Conservation (phyloP, 1,284 basidiomycete species). For the Coniferiporia sulphurascens region DNA sequence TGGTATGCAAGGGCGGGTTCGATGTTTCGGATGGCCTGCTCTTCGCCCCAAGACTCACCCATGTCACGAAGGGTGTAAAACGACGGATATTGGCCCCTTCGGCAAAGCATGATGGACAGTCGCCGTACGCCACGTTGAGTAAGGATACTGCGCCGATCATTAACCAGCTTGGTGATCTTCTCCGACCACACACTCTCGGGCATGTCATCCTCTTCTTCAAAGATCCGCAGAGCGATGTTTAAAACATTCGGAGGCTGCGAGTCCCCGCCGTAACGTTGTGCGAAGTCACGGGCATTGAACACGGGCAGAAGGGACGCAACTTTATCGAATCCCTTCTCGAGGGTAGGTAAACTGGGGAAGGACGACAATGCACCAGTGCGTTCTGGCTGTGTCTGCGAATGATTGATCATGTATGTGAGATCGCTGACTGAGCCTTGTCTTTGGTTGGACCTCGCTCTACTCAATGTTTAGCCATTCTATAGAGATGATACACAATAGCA, state of each 20-base stretch:
- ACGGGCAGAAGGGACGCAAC: slow-evolving; percentile 63
- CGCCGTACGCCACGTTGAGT: slow-evolving; percentile 81
- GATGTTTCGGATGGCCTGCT: slow-evolving; percentile 95
- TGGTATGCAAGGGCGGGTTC: slow-evolving; percentile 99
- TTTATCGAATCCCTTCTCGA: slow-evolving; percentile 72
- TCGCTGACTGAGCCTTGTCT: slow-evolving; percentile 90
- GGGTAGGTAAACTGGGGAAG: slow-evolving; percentile 71
- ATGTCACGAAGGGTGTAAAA: slow-evolving; percentile 90
- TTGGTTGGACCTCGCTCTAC: slow-evolving; percentile 30
- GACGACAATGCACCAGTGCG: slow-evolving; percentile 88
- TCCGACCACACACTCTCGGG: slow-evolving; percentile 77
- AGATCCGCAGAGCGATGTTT: slow-evolving; percentile 88
- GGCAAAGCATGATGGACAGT: slow-evolving; percentile 89
- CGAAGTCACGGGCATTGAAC: slow-evolving; percentile 70
- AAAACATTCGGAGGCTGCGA: slow-evolving; percentile 85
- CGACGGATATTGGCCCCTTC: slow-evolving; percentile 87
- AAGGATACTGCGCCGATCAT: slow-evolving; percentile 64
- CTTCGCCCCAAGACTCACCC: slow-evolving; percentile 83
- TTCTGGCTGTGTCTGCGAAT: slow-evolving; percentile 79
- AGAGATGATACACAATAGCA: slow-evolving; percentile 15
- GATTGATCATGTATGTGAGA: slow-evolving; percentile 83
- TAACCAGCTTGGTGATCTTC: slow-evolving; percentile 71
- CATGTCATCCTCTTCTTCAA: slow-evolving; percentile 72
- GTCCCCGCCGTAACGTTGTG: slow-evolving; percentile 68
- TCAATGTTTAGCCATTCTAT: slow-evolving; percentile 24